Evolutionary conservation across 2,329 filamentous ascomycete species (phyloP).

Genomic region (Nemania sp.): DNA sequence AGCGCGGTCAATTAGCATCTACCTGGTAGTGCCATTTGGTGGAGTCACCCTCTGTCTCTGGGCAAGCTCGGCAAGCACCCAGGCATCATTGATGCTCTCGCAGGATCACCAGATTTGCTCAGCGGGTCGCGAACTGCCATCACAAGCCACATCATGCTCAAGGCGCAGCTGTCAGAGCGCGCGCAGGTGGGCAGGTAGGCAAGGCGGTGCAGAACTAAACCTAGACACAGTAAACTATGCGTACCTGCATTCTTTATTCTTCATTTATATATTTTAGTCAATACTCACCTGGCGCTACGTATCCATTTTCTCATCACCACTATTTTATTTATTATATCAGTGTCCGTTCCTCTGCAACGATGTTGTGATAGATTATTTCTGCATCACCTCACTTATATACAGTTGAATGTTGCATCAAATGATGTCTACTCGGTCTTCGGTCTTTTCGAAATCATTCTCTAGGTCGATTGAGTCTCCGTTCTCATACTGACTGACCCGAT

Average conservation of each 20-base stretch:
- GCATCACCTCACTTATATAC: not conserved
- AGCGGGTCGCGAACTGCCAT: conserved; percentile 28
- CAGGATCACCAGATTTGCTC: conserved; percentile 34
- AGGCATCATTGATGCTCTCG: conserved; percentile 5
- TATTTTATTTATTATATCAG: not conserved
- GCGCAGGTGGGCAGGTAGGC: not conserved
- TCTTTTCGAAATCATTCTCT: not conserved
- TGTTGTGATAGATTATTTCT: not conserved
- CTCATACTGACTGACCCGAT: not conserved
- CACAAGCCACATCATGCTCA: conserved; percentile 34
- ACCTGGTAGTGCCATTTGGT: not conserved
- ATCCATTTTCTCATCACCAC: not conserved
- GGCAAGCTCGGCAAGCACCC: not conserved
- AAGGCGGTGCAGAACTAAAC: conserved; percentile 4
- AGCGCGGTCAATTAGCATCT: not conserved
- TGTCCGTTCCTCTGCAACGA: not conserved
- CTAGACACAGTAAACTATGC: not conserved
- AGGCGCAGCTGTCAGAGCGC: conserved; percentile 33
- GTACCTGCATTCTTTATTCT: not conserved
- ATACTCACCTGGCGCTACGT: no score
- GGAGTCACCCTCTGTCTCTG: not conserved
- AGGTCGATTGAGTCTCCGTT: not conserved
- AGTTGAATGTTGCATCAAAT: not conserved
- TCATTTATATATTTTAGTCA: no score
- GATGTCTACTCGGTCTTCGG: not conserved